Conservation (phyloP, 306 rosid genomes). For the Argentina anserina region DNA sequence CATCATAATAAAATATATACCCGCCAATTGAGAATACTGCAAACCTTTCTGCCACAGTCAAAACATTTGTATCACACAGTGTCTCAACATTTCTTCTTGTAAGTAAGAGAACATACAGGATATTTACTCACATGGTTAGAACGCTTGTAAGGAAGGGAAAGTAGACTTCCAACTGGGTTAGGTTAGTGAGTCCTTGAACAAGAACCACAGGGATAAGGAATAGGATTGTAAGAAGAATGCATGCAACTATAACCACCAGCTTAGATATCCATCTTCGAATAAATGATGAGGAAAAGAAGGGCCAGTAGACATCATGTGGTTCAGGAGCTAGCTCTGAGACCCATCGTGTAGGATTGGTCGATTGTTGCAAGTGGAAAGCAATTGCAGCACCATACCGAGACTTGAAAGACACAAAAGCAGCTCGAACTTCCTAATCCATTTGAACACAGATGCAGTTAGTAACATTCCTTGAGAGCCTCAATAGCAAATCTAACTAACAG, state of each 20-base stretch:
- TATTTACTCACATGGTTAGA: constrained; percentile 68
- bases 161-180: constrained; percentile 68
- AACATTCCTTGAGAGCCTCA: constrained; percentile 17
- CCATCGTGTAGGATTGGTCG: constrained; percentile 82
- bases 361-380: constrained; percentile 71
- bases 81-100: background rate
- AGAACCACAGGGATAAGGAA: constrained; percentile 82
- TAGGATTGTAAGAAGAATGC: constrained; percentile 50
- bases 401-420: constrained; percentile 89
- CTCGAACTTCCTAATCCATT: constrained; percentile 64
- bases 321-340: constrained; percentile 84
- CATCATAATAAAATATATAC: background rate
- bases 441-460: constrained; percentile 25
- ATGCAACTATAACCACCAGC: constrained; percentile 60
- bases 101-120: background rate
- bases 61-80: background rate
- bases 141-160: constrained; percentile 79
- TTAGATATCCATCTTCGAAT: constrained; percentile 82
- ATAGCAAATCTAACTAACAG: background rate
- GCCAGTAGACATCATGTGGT: constrained; percentile 91
- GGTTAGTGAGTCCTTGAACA: constrained; percentile 79
- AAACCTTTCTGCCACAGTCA: background rate
- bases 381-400: constrained; percentile 73
- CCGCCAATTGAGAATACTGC: background rate
- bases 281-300: constrained; percentile 83